Evolutionary conservation across 768 basidiomycete species (phyloP).

Genomic region (Pholiota microspora): DNA sequence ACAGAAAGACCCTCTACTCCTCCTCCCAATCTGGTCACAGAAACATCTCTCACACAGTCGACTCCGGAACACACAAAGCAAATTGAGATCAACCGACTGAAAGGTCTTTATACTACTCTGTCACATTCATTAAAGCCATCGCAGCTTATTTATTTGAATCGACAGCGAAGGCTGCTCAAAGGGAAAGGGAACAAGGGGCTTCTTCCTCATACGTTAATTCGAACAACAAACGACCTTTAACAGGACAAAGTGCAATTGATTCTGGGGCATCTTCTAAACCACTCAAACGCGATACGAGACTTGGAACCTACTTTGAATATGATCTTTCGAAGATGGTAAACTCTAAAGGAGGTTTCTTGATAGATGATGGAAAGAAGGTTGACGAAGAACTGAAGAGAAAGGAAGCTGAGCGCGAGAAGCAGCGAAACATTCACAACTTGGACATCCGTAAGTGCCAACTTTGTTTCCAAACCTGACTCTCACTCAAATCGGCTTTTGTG

Average conservation of each 20-base stretch:
- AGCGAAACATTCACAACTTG: constrained; percentile 69
- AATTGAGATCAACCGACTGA: constrained; percentile 77
- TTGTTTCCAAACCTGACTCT: no score
- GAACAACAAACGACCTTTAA: constrained; percentile 77
- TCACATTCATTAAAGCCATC: background rate
- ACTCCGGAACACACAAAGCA: constrained; percentile 68
- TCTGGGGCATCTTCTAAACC: constrained; percentile 46
- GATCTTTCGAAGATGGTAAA: constrained; percentile 97
- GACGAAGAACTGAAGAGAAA: constrained; percentile 74
- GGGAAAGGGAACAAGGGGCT: constrained; percentile 57
- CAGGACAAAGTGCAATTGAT: constrained; percentile 57
- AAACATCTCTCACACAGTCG: constrained; percentile 20
- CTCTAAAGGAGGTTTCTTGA: constrained; percentile 91
- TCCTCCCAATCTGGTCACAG: constrained; percentile 33
- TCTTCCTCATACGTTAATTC: constrained; percentile 48
- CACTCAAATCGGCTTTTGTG: no score
- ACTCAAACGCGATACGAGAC: constrained; percentile 70
- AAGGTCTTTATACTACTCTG: constrained; percentile 43
- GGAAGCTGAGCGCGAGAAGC: constrained; percentile 78
- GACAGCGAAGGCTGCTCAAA: constrained; percentile 73
- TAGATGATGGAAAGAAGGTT: constrained; percentile 83
- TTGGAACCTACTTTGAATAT: constrained; percentile 96
- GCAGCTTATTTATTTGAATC: background rate
- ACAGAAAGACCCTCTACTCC: constrained; percentile 36
- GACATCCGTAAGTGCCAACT: constrained; percentile 75